Conservation (phyloP, 139 green algal species). For the Penium margaritaceum region DNA sequence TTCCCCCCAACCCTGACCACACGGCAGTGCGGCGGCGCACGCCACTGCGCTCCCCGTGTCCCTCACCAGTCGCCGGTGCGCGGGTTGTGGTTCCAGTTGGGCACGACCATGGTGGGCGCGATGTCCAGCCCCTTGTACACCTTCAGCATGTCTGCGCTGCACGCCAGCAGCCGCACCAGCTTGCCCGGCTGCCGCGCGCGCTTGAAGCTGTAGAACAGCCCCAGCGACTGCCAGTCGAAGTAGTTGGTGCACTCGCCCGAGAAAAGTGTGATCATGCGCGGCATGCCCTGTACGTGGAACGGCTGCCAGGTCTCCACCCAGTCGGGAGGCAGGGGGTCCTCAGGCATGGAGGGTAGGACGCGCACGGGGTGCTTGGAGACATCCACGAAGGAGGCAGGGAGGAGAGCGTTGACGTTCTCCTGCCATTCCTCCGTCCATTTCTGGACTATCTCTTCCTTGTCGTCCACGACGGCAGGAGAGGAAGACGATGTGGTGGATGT, state of each 20-base stretch:
- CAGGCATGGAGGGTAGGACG: too few relatives aligned
- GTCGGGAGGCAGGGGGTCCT: too few relatives aligned
- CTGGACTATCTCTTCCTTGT: too few relatives aligned
- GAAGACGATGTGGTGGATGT: too few relatives aligned
- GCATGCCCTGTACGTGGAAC: slow-evolving; percentile 1
- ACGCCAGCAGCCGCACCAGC: slow-evolving; percentile 31
- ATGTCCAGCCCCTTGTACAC: slow-evolving; percentile 38
- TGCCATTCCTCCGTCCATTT: too few relatives aligned
- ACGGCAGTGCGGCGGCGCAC: too few relatives aligned
- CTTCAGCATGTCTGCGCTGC: slow-evolving; percentile 14
- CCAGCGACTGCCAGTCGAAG: slow-evolving; percentile 43
- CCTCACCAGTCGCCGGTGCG: slow-evolving; percentile 39
- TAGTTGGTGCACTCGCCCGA: slow-evolving; percentile 38
- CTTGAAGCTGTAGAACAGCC: slow-evolving; percentile 28
- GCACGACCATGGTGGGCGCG: slow-evolving; percentile 37
- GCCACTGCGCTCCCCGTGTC: too few relatives aligned
- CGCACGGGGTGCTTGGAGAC: too few relatives aligned
- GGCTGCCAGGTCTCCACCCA: background rate
- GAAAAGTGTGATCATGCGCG: slow-evolving; percentile 29
- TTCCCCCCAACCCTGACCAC: too few relatives aligned
- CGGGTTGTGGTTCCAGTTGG: slow-evolving; percentile 33
- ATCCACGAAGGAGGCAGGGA: too few relatives aligned
- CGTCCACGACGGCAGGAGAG: too few relatives aligned
- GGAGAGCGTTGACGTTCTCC: too few relatives aligned
- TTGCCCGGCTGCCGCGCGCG: slow-evolving; percentile 31